Evolutionary conservation across 1,284 basidiomycete genomes (phyloP), one percentile per base, ranked within the genome.

Genomic region (Sporisorium reilianum): DNA sequence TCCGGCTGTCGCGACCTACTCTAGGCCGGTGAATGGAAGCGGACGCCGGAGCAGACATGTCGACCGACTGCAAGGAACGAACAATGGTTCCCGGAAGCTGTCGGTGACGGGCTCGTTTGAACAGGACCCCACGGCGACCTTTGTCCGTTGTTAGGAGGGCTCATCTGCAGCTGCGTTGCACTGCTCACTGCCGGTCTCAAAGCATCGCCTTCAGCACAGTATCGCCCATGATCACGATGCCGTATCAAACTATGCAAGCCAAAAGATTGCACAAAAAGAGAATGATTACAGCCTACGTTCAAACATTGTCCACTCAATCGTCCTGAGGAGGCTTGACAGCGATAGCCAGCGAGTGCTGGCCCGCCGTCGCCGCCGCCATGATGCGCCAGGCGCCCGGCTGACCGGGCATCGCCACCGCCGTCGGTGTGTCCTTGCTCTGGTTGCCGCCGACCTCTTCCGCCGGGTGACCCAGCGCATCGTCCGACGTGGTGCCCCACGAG

Each of bases 401-500:
- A 84, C 84, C 70, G 54, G 83, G 88, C 86, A 85, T 86, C 61
- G 89, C 73, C 88, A 89, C 70, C 88, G 92, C 62, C 89, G 88
- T 86, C 89, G 93, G 83, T 87, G 90, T 85, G 89, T 90, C 55
- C 44, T 80, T 82, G 75, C 87, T 87, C 51, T 80, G 81, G 50
- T 86, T 84, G 14, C 86, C 87, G 23, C 78, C 77, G 32, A 64
- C 73, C 2, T 67, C 58, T 12, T 76, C 78, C 2, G 77, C 71
- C 1, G 78, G 78, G 41, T 87, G 85, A 26, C 87, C 87, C n/a
- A 88, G 84, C 74, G 88, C 86, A 55, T 83, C 85, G 59, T 78
- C 71, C 25, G 90, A 89, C 22, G 93, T 93, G 72, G 92, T 90
- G 50, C 94, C 94, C 94, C 94, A 96, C 41, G 90, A 88, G 83